Evolutionary conservation across 208 protist species (phyloP).

Genomic region (Trypanosoma platydactyli): DNA sequence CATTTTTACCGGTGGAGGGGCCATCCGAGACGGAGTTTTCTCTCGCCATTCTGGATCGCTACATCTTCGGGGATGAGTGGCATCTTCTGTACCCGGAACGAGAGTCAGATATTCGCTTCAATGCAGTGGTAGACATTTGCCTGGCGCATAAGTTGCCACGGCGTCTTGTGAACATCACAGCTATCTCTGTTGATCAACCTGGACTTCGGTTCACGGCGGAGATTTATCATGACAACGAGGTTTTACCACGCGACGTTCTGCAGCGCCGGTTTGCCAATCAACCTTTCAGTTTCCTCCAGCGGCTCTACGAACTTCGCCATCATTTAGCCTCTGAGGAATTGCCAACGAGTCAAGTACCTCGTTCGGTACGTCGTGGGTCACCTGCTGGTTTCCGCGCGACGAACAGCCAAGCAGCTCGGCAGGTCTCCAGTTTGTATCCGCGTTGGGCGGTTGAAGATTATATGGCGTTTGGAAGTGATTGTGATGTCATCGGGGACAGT

Average conservation of each 20-base stretch:
- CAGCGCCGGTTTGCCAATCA: slow-evolving; percentile 66
- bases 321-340: background rate
- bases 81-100: slow-evolving; percentile 52
- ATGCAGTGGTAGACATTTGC: slow-evolving; percentile 78
- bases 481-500: slow-evolving; percentile 13
- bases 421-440: background rate
- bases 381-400: background rate
- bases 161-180: slow-evolving; percentile 57
- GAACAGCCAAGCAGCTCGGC: background rate
- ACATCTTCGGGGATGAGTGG: slow-evolving; percentile 83
- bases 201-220: slow-evolving; percentile 80
- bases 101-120: slow-evolving; percentile 65
- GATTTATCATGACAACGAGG: slow-evolving; percentile 51
- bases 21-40: slow-evolving; percentile 47
- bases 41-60: slow-evolving; percentile 65
- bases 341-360: background rate
- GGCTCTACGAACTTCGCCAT: slow-evolving; percentile 75
- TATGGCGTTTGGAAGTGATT: slow-evolving; percentile 8
- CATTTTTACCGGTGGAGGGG: background rate
- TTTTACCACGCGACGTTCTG: slow-evolving; percentile 51
- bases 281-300: slow-evolving; percentile 74
- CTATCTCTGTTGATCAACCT: slow-evolving; percentile 58
- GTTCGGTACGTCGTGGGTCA: background rate
- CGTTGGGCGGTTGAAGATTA: slow-evolving; percentile 7
- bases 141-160: slow-evolving; percentile 71